These are phyloP conservation scores for Phytophthora megakarya DNA, from an alignment of 352 stramenopile species.

Conservation along the genomic window DNA sequence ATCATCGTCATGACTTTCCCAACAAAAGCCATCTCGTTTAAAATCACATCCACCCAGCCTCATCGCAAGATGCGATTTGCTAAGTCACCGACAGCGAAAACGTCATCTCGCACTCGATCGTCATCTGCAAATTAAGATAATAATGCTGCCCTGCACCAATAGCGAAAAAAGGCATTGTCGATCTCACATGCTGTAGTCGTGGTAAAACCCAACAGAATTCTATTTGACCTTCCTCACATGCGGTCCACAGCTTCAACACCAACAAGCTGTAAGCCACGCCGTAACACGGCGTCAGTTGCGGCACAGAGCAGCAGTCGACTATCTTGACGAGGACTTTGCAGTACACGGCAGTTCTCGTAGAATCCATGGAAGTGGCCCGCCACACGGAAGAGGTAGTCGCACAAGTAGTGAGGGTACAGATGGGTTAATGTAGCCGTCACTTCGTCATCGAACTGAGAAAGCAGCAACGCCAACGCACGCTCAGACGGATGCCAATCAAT, in stretches of 20 bases:
- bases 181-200: not conserved
- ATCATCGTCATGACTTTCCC: no score
- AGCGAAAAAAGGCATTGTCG: not conserved
- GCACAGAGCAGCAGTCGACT: conserved; percentile 75
- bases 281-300: conserved; percentile 71
- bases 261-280: conserved; percentile 67
- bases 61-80: no score
- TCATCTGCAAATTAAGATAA: not conserved
- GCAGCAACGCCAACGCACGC: conserved; percentile 68
- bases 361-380: conserved; percentile 81
- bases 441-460: conserved; percentile 84
- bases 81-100: no score
- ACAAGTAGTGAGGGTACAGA: conserved; percentile 76
- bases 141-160: not conserved
- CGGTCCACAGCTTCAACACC: conserved; percentile 70
- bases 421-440: conserved; percentile 56
- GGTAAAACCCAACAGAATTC: not conserved
- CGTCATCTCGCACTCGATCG: not conserved
- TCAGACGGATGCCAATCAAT: conserved; percentile 69
- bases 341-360: conserved; percentile 81
- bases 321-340: conserved; percentile 66
- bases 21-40: no score
- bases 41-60: no score
- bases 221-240: conserved; percentile 64
- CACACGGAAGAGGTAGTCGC: conserved; percentile 85